These are phyloP conservation scores for Neurospora tetraspora DNA, from an alignment of 495 filamentous ascomycete species.

Conservation along the genomic window DNA sequence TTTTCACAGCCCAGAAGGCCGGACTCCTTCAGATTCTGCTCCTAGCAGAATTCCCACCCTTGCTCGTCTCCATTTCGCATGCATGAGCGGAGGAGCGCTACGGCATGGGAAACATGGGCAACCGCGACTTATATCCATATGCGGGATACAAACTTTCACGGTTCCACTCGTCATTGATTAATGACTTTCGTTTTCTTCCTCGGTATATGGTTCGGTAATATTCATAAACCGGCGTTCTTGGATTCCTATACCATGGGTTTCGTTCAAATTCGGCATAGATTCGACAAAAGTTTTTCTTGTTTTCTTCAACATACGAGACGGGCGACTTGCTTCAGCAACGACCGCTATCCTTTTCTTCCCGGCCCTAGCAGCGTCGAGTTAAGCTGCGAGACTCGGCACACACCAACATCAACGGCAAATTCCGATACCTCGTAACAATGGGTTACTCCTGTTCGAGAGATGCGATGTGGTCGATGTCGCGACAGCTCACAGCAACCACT, in stretches of 20 bases:
- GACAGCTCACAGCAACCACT: background rate
- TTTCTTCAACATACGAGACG: background rate
- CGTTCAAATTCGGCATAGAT: constrained; percentile 22
- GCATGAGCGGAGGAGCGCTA: background rate
- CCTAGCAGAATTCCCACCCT: background rate
- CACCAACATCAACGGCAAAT: background rate
- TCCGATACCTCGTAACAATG: background rate
- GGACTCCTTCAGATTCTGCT: background rate
- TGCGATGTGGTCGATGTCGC: background rate
- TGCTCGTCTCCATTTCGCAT: background rate
- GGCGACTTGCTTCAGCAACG: background rate
- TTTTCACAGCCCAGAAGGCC: constrained; percentile 5
- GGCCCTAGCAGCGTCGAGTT: background rate
- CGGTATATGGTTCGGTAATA: constrained; percentile 25
- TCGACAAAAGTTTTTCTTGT: constrained; percentile 15
- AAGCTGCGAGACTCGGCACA: background rate
- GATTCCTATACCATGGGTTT: constrained; percentile 12
- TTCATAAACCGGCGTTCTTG: constrained; percentile 26
- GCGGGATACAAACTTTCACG: background rate
- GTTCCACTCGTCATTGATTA: constrained; percentile 13
- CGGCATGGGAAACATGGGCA: background rate
- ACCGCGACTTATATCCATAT: background rate
- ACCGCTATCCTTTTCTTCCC: background rate
- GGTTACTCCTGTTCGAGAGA: background rate
- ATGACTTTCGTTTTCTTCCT: constrained; percentile 18